Percentiles rank a stretch among this genome's conserved stretches.
Conservation (phyloP, 441 rosid genomes). For the Omphalea diandra region DNA sequence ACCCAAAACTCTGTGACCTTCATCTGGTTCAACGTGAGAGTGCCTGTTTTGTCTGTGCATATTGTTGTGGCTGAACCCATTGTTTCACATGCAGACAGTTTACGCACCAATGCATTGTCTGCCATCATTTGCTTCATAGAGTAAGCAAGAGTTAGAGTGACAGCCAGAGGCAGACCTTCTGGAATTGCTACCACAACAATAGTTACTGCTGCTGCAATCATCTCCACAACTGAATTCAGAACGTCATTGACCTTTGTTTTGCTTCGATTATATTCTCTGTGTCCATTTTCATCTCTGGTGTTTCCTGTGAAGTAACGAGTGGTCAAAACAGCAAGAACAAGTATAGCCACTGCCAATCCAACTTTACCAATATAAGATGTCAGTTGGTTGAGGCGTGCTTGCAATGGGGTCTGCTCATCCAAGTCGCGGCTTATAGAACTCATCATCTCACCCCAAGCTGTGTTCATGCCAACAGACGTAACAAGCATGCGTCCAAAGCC, state of each 20-base stretch:
- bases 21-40: conserved; percentile 43
- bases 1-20: conserved; percentile 37
- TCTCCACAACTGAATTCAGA: conserved; percentile 31
- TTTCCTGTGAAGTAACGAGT: conserved; percentile 40
- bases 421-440: conserved; percentile 26
- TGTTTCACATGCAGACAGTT: conserved; percentile 44
- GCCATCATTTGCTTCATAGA: conserved; percentile 55
- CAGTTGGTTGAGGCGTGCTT: conserved; percentile 39
- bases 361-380: conserved; percentile 44
- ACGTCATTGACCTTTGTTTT: conserved; percentile 31
- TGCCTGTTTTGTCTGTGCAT: conserved; percentile 55
- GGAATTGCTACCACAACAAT: conserved; percentile 57
- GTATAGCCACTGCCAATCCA: conserved; percentile 35
- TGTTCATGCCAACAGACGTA: too few relatives aligned
- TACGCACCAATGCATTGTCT: conserved; percentile 42
- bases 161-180: conserved; percentile 51
- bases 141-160: conserved; percentile 48
- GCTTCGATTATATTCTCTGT: conserved; percentile 19
- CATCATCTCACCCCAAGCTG: conserved; percentile 49
- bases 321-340: conserved; percentile 37
- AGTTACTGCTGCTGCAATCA: conserved; percentile 42
- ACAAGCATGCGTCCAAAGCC: conserved; percentile 40
- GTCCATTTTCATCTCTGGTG: conserved; percentile 35
- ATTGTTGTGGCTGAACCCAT: conserved; percentile 53
- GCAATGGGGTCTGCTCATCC: conserved; percentile 45